A percentile compares a stretch with the other conserved stretches of the same genome.
These are phyloP conservation scores for Ceratorhiza oryzae-sativae DNA, from an alignment of 1,284 basidiomycete genomes.

Conservation along the genomic window DNA sequence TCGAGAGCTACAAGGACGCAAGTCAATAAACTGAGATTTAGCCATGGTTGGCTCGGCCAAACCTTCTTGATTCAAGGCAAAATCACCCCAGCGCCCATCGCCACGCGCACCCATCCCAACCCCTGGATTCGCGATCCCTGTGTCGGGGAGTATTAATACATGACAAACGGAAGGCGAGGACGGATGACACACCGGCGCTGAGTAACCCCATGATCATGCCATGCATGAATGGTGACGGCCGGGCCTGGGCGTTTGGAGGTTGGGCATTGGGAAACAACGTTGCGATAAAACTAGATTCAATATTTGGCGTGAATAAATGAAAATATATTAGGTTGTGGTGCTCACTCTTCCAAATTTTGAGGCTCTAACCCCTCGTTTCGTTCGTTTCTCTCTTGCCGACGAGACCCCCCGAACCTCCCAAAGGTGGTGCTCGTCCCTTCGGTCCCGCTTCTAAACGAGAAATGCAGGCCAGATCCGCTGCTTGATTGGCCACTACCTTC, in stretches of 20 bases:
- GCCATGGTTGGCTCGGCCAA: constrained; percentile 29
- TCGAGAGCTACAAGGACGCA: constrained; percentile 63
- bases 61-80: constrained; percentile 84
- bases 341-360: constrained; percentile 17
- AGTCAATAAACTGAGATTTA: constrained; percentile 32
- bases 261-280: background rate
- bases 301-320: background rate
- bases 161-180: background rate
- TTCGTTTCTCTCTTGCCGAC: constrained; percentile 1
- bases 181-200: background rate
- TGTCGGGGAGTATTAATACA: background rate
- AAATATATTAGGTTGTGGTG: background rate
- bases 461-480: constrained; percentile 3
- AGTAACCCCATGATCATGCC: constrained; percentile 32
- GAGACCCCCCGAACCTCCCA: constrained; percentile 18
- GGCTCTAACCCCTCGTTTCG: constrained; percentile 1
- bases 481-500: background rate
- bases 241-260: constrained; percentile 2
- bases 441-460: constrained; percentile 11
- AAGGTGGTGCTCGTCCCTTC: background rate
- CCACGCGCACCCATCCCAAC: constrained; percentile 13
- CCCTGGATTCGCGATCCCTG: constrained; percentile 17
- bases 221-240: constrained; percentile 13
- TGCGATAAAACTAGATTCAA: background rate
- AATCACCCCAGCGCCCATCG: constrained; percentile 63